phyloP scores from a whole-genome alignment of 2,329 filamentous ascomycete genomes.

The Sporothrix pseudoabietina region DNA sequence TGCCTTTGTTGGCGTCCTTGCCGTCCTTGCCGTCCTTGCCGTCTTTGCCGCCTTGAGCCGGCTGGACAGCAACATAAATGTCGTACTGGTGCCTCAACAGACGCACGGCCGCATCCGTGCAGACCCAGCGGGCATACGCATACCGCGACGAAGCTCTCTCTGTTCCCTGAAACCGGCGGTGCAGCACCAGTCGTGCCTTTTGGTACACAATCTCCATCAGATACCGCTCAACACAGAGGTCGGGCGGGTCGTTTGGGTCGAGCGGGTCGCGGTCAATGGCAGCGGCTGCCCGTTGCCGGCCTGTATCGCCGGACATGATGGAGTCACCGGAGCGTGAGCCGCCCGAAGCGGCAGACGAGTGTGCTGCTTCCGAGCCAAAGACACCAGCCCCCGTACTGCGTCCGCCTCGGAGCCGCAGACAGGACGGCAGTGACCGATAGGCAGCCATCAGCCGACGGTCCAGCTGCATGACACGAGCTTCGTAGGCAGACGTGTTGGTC shows the following conservation, averaged over 20 bases:
- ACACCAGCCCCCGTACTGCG: background rate
- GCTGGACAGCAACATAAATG: slow-evolving; percentile 46
- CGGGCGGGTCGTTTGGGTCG: background rate
- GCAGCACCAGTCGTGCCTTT: slow-evolving; percentile 36
- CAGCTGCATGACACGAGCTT: slow-evolving; percentile 33
- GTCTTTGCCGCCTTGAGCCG: slow-evolving; percentile 31
- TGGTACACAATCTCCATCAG: slow-evolving; percentile 38
- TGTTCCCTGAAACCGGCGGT: slow-evolving; percentile 38
- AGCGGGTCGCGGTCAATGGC: background rate
- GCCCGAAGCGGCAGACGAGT: background rate
- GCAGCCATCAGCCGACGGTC: slow-evolving; percentile 35
- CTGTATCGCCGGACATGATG: background rate
- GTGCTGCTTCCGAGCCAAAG: background rate
- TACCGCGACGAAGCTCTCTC: slow-evolving; percentile 44
- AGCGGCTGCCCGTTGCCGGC: slow-evolving; percentile 23
- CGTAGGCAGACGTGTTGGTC: slow-evolving; percentile 18
- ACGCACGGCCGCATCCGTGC: slow-evolving; percentile 49
- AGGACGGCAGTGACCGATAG: slow-evolving; percentile 32
- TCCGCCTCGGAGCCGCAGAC: background rate
- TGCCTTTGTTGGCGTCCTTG: background rate
- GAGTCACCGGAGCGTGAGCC: background rate
- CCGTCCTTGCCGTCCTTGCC: background rate
- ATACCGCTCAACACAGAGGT: slow-evolving; percentile 37
- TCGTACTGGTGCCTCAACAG: slow-evolving; percentile 49
- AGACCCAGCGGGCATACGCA: slow-evolving; percentile 46